Conservation (phyloP, 768 basidiomycete genomes). For the Macrocybe gigantea region DNA sequence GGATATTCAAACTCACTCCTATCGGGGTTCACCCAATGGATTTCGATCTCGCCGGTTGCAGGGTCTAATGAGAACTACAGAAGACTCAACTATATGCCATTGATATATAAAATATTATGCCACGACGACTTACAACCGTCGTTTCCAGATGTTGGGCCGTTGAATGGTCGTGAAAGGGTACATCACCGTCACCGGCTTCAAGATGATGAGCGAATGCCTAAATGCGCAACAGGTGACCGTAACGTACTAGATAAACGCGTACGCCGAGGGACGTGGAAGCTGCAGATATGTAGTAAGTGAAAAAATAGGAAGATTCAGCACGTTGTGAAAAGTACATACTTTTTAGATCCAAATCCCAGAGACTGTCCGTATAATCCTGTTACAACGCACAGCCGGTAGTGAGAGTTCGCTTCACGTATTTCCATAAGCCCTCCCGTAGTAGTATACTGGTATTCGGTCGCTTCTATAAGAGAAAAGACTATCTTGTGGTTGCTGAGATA, state of each 20-base stretch:
- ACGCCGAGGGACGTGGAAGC: slow-evolving; percentile 15
- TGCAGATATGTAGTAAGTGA: background rate
- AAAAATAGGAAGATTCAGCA: background rate
- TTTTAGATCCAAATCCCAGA: slow-evolving; percentile 4
- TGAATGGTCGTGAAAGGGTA: slow-evolving; percentile 7
- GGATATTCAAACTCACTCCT: slow-evolving; percentile 8
- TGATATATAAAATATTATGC: background rate
- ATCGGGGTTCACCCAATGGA: slow-evolving; percentile 16
- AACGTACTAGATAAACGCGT: slow-evolving; percentile 8
- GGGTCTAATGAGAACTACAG: slow-evolving; percentile 12
- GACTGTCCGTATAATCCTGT: slow-evolving; percentile 6
- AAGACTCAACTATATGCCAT: background rate
- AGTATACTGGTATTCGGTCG: slow-evolving; percentile 7
- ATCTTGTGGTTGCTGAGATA: slow-evolving; percentile 10
- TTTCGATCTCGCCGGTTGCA: slow-evolving; percentile 12
- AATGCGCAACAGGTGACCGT: background rate
- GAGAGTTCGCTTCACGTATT: slow-evolving; percentile 8
- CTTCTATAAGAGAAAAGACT: slow-evolving; percentile 1
- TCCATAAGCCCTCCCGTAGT: slow-evolving; percentile 6
- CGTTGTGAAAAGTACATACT: background rate
- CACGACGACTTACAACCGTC: slow-evolving; percentile 8
- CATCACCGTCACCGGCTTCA: slow-evolving; percentile 7
- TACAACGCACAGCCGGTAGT: slow-evolving; percentile 3
- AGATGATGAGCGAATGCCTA: background rate
- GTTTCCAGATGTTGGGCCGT: slow-evolving; percentile 11